A percentile compares a stretch with the other conserved stretches of the same genome.
Conservation (phyloP, 2,329 filamentous ascomycete species). For the Colletotrichum sp. region DNA sequence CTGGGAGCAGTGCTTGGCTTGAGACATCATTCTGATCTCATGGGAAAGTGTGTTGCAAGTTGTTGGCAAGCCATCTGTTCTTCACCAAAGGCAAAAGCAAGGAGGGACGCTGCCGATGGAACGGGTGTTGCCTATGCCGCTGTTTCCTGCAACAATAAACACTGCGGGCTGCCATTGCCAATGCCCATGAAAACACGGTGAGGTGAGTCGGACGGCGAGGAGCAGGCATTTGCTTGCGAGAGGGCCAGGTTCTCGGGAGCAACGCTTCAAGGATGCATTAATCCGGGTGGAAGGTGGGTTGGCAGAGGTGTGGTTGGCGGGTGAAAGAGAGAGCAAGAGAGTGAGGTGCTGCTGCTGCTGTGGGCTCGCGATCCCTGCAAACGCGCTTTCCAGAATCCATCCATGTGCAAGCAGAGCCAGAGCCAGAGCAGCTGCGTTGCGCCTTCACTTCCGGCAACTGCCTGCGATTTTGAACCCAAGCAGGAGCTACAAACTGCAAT, state of each 20-base stretch:
- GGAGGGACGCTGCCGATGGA: constrained; percentile 4
- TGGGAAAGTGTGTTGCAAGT: neutral
- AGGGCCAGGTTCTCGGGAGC: neutral
- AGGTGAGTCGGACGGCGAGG: neutral
- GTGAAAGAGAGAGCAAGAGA: neutral
- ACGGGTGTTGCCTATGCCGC: neutral
- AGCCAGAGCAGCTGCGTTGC: neutral
- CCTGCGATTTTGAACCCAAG: neutral
- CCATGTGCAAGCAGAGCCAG: neutral
- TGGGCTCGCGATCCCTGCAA: neutral
- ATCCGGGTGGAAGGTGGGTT: neutral
- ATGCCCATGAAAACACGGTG: neutral
- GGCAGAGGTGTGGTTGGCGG: neutral
- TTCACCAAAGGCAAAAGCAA: neutral
- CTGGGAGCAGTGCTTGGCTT: neutral
- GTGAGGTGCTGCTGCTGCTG: neutral
- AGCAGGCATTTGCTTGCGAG: constrained; percentile 8
- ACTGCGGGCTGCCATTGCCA: neutral
- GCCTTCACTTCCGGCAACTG: neutral
- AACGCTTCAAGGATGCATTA: neutral
- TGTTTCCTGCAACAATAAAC: constrained; percentile 9
- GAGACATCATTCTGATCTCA: constrained; percentile 15
- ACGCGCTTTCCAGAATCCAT: neutral
- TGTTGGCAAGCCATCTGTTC: neutral
- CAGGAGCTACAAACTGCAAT: neutral